Evolutionary conservation across 2,329 filamentous ascomycete genomes (phyloP).

Genomic region (Xylariomycetidae sp.): DNA sequence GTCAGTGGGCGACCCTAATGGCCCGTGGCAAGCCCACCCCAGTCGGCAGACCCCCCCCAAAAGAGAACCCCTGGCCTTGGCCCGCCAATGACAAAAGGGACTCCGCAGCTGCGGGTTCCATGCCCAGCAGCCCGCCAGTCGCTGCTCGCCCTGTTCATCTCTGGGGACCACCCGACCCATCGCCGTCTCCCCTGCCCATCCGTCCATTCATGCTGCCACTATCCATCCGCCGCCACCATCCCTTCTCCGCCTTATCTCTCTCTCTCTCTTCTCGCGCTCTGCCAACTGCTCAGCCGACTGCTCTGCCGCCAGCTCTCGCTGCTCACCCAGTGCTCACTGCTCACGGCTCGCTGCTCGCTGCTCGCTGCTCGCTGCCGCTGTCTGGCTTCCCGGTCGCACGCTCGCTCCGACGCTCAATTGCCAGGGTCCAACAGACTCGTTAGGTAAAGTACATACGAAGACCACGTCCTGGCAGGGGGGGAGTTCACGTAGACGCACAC

Average conservation of each 20-base stretch:
- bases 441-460: too few relatives aligned
- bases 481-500: too few relatives aligned
- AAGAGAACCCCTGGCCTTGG: constrained; percentile 7
- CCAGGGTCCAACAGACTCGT: background rate
- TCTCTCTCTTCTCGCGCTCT: constrained; percentile 1
- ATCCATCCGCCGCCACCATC: constrained; percentile 9
- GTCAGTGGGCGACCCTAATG: constrained; percentile 15
- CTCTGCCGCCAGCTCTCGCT: too few relatives aligned
- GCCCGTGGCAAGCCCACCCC: constrained; percentile 8
- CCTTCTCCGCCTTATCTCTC: constrained; percentile 13
- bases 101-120: too few relatives aligned
- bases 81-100: constrained; percentile 6
- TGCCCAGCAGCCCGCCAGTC: constrained; percentile 1
- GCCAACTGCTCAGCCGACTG: too few relatives aligned
- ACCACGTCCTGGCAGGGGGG: too few relatives aligned
- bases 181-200: background rate
- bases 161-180: background rate
- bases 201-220: constrained; percentile 9
- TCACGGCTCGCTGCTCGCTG: background rate
- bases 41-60: constrained; percentile 5
- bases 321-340: background rate
- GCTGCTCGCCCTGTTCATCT: background rate
- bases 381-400: background rate
- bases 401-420: background rate
- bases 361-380: background rate